A percentile compares a stretch with the other conserved stretches of the same genome.
These are phyloP conservation scores for Trematosphaeria pertusa DNA, from an alignment of 2,329 filamentous ascomycete genomes.

Conservation along the genomic window DNA sequence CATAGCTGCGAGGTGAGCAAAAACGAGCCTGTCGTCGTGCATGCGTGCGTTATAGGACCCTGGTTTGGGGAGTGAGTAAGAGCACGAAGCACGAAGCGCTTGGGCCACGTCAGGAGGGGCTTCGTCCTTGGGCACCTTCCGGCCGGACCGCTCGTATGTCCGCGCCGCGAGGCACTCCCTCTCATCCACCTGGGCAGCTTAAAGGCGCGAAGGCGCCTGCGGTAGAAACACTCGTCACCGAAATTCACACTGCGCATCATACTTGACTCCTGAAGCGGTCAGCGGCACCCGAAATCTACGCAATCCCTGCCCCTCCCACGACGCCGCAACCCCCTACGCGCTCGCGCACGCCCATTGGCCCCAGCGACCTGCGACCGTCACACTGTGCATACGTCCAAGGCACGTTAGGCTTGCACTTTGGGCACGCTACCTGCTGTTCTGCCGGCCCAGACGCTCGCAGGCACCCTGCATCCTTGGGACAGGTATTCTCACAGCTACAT, in stretches of 20 bases:
- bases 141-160: conserved; percentile 9
- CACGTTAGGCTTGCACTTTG: conserved; percentile 24
- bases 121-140: conserved; percentile 3
- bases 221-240: too few relatives aligned
- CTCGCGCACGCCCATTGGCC: conserved; percentile 23
- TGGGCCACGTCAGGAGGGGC: conserved; percentile 8
- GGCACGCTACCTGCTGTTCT: conserved; percentile 24
- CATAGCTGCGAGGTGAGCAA: too few relatives aligned
- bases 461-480: conserved; percentile 32
- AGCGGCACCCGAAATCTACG: conserved; percentile 1
- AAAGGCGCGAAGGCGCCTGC: too few relatives aligned
- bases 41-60: conserved; percentile 9
- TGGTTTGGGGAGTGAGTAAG: conserved; percentile 7
- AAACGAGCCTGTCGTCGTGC: conserved; percentile 6
- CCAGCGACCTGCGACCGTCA: conserved; percentile 13
- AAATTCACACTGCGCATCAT: too few relatives aligned
- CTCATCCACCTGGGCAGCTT: too few relatives aligned
- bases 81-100: conserved; percentile 8
- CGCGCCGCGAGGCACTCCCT: neutral
- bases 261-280: conserved; percentile 7
- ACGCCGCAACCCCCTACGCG: conserved; percentile 6
- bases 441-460: conserved; percentile 23
- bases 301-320: conserved; percentile 3
- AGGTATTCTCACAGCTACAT: conserved; percentile 31
- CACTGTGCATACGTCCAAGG: conserved; percentile 25